phyloP scores from a whole-genome alignment of 805 yeast species.

The Cyberlindnera veronae region DNA sequence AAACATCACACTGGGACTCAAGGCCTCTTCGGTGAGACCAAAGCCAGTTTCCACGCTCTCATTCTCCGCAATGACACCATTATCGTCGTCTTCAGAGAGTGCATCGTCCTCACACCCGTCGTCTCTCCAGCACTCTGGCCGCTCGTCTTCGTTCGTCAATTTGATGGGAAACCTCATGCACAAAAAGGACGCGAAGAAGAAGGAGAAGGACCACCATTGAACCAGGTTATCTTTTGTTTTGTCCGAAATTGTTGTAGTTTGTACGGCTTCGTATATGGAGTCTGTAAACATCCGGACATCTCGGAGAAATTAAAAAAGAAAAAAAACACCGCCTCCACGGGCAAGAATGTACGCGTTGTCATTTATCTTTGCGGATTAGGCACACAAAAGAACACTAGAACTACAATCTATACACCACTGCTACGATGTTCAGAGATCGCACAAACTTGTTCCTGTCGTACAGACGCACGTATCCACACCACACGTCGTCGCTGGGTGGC shows the following conservation, averaged over 20 bases:
- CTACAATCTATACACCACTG: too few relatives aligned
- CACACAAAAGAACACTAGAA: too few relatives aligned
- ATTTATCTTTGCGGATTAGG: too few relatives aligned
- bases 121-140: constrained; percentile 11
- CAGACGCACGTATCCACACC: constrained; percentile 84
- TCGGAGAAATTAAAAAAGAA: too few relatives aligned
- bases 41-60: constrained; percentile 9
- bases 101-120: constrained; percentile 1
- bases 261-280: too few relatives aligned
- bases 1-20: not conserved
- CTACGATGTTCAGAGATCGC: constrained; percentile 94
- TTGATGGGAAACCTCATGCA: constrained; percentile 25
- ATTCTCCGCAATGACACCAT: constrained; percentile 10
- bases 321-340: too few relatives aligned
- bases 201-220: too few relatives aligned
- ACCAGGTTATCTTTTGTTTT: too few relatives aligned
- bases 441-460: constrained; percentile 89
- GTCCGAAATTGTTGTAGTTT: too few relatives aligned
- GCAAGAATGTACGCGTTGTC: not conserved
- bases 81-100: constrained; percentile 6
- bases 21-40: constrained; percentile 2
- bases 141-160: constrained; percentile 27
- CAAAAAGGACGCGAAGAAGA: constrained; percentile 22
- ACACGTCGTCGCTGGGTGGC: constrained; percentile 24
- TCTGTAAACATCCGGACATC: too few relatives aligned